Conservation (phyloP, 2,329 filamentous ascomycete species). For the Ophiognomonia clavigignenti-juglandacearum region DNA sequence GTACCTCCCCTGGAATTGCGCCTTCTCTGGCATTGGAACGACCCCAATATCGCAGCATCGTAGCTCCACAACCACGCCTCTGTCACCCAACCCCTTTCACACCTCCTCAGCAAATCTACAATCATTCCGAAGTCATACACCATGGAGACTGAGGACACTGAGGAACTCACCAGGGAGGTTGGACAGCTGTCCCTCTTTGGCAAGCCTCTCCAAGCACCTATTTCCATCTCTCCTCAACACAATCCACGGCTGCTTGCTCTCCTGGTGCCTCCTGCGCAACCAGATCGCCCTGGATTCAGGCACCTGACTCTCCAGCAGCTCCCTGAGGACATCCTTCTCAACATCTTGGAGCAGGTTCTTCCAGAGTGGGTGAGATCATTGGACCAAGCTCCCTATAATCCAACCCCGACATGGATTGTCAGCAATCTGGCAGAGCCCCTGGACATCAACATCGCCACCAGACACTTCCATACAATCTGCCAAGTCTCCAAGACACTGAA, state of each 20-base stretch:
- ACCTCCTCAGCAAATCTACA: no score
- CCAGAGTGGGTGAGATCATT: not conserved
- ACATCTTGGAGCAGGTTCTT: not conserved
- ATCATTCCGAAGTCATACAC: no score
- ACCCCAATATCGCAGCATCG: no score
- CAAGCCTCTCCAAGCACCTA: no score
- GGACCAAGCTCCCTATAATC: not conserved
- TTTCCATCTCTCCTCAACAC: no score
- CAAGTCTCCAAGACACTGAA: not conserved
- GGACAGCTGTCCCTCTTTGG: no score
- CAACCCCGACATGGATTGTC: not conserved
- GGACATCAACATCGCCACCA: not conserved
- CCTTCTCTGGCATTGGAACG: no score
- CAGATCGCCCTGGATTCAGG: not conserved
- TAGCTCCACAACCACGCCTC: no score
- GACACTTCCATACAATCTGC: not conserved
- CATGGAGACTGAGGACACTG: no score
- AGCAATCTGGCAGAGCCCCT: not conserved
- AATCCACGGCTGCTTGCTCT: not conserved
- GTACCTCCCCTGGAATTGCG: no score
- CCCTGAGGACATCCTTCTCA: not conserved
- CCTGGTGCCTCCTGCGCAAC: not conserved
- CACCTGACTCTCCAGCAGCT: not conserved
- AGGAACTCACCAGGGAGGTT: no score
- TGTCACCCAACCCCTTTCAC: no score